Evolutionary conservation across 257 asterid species (phyloP).

Genomic region (Solanum lignicaule): DNA sequence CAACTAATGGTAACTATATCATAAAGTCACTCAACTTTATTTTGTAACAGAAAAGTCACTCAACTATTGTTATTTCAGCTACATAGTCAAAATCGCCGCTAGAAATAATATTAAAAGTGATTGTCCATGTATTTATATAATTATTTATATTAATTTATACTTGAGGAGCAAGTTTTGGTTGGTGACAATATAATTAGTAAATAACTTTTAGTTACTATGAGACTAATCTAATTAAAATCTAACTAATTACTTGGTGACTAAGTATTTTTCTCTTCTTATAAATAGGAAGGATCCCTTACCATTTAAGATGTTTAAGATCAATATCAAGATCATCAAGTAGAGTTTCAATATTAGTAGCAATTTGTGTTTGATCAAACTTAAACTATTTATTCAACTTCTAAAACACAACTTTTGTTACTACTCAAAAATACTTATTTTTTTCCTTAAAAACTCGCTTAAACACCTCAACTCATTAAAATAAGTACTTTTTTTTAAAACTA

Average conservation of each 20-base stretch:
- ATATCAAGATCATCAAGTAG: background rate
- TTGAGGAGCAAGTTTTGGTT: background rate
- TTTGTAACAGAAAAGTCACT: background rate
- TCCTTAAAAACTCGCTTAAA: background rate
- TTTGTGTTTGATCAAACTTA: background rate
- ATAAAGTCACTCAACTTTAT: background rate
- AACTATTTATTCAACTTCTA: background rate
- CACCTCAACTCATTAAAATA: background rate
- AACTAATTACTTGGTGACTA: background rate
- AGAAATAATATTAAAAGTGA: no score
- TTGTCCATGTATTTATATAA: background rate
- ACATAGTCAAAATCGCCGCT: background rate
- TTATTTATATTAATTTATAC: background rate
- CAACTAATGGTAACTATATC: background rate
- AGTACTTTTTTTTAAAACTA: background rate
- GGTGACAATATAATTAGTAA: background rate
- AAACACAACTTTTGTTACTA: background rate
- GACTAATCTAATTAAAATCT: background rate
- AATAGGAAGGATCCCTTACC: background rate
- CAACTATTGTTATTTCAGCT: background rate
- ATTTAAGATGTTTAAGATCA: background rate
- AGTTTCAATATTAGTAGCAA: background rate
- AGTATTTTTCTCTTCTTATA: background rate
- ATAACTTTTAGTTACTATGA: background rate
- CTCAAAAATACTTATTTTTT: background rate